These are phyloP conservation scores for Hortiboletus flavorubellus DNA, from an alignment of 768 basidiomycete species.

Conservation along the genomic window DNA sequence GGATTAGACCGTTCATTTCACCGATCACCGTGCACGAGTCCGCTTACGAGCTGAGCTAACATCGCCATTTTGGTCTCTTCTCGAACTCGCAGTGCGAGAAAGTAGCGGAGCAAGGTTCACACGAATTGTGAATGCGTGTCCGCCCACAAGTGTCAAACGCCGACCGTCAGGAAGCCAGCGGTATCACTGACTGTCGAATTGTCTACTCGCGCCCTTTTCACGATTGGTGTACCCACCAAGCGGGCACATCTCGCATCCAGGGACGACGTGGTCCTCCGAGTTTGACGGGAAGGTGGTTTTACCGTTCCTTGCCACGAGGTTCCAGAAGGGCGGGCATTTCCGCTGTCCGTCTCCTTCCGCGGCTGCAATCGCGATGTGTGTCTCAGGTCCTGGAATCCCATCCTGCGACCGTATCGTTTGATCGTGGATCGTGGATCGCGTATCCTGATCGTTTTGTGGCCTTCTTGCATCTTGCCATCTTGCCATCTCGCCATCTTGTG, in stretches of 20 bases:
- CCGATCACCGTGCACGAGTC: slow-evolving; percentile 17
- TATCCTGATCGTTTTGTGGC: neutral
- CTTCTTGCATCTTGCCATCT: neutral
- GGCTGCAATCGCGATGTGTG: neutral
- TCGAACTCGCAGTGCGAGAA: slow-evolving; percentile 6
- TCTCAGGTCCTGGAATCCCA: slow-evolving; percentile 2
- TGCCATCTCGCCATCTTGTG: neutral
- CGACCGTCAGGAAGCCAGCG: neutral
- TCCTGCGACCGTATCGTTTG: neutral
- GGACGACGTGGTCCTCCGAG: slow-evolving; percentile 1
- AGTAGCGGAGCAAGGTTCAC: slow-evolving; percentile 5
- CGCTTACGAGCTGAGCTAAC: slow-evolving; percentile 18
- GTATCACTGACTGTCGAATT: neutral
- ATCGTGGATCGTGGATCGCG: slow-evolving; percentile 6
- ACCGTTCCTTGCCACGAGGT: neutral
- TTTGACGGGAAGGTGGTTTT: slow-evolving; percentile 13
- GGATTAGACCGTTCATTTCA: slow-evolving; percentile 23
- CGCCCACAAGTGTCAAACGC: neutral
- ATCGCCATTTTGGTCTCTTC: slow-evolving; percentile 12
- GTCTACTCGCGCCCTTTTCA: neutral
- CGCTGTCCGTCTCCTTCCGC: neutral
- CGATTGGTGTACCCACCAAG: neutral
- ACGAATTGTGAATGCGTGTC: neutral
- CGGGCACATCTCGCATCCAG: neutral
- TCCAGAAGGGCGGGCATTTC: neutral